Evolutionary conservation across 345 rosid species (phyloP).

Genomic region (Rhizophora mangle): DNA sequence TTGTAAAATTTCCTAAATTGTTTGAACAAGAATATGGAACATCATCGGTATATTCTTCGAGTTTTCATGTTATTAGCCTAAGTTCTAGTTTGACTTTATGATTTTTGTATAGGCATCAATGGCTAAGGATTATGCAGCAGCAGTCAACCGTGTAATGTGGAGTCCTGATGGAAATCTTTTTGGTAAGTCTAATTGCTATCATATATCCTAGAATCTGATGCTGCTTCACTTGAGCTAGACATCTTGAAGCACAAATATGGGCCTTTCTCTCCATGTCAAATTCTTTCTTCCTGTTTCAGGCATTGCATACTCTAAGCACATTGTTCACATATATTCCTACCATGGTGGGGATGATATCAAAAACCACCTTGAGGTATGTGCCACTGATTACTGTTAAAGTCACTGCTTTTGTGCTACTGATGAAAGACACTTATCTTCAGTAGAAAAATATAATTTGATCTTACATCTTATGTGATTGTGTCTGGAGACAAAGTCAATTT

Average conservation of each 20-base stretch:
- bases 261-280: too few species aligned
- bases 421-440: too few species aligned
- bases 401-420: too few species aligned
- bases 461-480: background rate
- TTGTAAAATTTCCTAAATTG: conserved; percentile 9
- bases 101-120: conserved; percentile 48
- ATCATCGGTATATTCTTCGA: conserved; percentile 5
- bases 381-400: background rate
- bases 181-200: conserved; percentile 42
- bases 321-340: conserved; percentile 71
- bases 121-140: conserved; percentile 50
- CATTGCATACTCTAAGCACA: conserved; percentile 82
- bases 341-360: conserved; percentile 61
- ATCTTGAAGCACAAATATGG: too few species aligned
- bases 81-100: conserved; percentile 7
- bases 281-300: conserved; percentile 41
- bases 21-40: conserved; percentile 12
- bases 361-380: conserved; percentile 69
- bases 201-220: too few species aligned
- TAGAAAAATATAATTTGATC: background rate
- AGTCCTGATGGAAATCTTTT: conserved; percentile 80
- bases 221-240: too few species aligned
- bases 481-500: conserved; percentile 2
- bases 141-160: conserved; percentile 83
- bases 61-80: background rate